Conservation (phyloP, 2,329 filamentous ascomycete species). For the Drechslera avenae region DNA sequence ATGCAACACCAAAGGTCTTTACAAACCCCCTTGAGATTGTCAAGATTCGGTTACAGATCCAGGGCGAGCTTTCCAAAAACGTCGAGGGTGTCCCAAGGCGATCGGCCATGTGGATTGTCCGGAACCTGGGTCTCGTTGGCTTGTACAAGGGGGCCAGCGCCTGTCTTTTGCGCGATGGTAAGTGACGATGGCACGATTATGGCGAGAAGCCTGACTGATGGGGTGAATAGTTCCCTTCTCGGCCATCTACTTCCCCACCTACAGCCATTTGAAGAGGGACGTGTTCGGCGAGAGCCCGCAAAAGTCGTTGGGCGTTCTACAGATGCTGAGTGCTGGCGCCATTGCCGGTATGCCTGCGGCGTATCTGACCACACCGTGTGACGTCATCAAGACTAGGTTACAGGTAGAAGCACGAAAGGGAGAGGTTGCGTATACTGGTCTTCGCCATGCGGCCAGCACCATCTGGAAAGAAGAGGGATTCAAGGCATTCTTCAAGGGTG, state of each 20-base stretch:
- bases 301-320: slow-evolving; percentile 86
- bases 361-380: slow-evolving; percentile 95
- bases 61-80: slow-evolving; percentile 91
- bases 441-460: slow-evolving; percentile 82
- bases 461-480: slow-evolving; percentile 92
- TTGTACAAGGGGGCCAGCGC: slow-evolving; percentile 97
- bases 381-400: slow-evolving; percentile 98
- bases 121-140: slow-evolving; percentile 89
- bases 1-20: slow-evolving; percentile 68
- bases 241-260: slow-evolving; percentile 97
- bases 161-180: slow-evolving; percentile 82
- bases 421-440: slow-evolving; percentile 82
- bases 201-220: slow-evolving; percentile 14
- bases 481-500: slow-evolving; percentile 97
- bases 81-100: slow-evolving; percentile 82
- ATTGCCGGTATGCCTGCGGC: slow-evolving; percentile 67
- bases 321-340: slow-evolving; percentile 91
- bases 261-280: slow-evolving; percentile 92
- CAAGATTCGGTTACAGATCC: slow-evolving; percentile 97
- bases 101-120: slow-evolving; percentile 96
- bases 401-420: slow-evolving; percentile 98
- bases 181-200: slow-evolving; percentile 13
- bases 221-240: slow-evolving; percentile 78
- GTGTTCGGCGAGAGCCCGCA: slow-evolving; percentile 86
- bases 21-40: slow-evolving; percentile 98